phyloP scores from a whole-genome alignment of 129 eudicot genomes.

The Daucus carota region DNA sequence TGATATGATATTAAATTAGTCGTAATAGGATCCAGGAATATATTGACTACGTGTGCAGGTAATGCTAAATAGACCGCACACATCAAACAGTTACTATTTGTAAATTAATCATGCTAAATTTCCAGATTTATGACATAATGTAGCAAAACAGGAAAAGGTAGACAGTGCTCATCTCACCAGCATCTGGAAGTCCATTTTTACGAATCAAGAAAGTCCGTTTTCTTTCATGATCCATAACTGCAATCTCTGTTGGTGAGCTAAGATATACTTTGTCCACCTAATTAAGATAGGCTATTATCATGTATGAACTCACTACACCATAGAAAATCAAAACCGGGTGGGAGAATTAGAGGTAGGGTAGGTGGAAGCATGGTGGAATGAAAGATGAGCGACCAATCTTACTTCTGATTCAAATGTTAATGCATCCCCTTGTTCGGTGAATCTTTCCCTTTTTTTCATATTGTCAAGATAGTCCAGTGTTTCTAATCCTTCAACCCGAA shows the following conservation, averaged over 20 bases:
- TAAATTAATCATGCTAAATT: background rate
- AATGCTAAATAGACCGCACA: background rate
- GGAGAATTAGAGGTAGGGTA: background rate
- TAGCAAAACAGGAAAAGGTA: background rate
- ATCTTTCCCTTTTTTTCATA: constrained; percentile 44
- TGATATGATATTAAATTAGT: background rate
- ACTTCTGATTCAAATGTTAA: constrained; percentile 81
- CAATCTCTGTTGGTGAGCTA: constrained; percentile 64
- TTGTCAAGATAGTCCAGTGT: constrained; percentile 80
- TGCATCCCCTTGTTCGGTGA: constrained; percentile 72
- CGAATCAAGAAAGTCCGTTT: constrained; percentile 57
- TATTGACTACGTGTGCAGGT: background rate
- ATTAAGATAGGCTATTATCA: background rate
- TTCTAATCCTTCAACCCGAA: constrained; percentile 77
- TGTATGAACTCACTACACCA: constrained; percentile 8
- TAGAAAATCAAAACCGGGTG: background rate
- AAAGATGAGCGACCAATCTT: constrained; percentile 16
- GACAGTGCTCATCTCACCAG: constrained; percentile 38
- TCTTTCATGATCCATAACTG: constrained; percentile 65
- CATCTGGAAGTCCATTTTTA: constrained; percentile 83
- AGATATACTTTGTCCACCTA: constrained; percentile 82
- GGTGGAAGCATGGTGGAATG: background rate
- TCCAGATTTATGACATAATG: background rate
- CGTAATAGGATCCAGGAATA: background rate
- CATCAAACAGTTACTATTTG: background rate